Conservation (phyloP, 2,329 filamentous ascomycete species). For the Ilyonectria sp. region DNA sequence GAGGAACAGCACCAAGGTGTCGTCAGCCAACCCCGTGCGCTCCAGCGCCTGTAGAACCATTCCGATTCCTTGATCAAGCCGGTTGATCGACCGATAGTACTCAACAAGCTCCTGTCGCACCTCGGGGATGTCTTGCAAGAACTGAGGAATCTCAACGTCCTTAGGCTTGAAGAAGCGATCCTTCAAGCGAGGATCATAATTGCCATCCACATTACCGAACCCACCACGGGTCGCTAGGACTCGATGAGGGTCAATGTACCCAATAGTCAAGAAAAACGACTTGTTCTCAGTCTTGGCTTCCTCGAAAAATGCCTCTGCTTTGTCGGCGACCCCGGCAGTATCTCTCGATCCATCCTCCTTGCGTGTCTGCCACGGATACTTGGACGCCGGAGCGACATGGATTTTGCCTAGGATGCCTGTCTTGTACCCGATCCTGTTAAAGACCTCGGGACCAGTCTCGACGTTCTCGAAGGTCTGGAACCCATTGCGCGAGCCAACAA, state of each 20-base stretch:
- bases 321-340: conserved; percentile 57
- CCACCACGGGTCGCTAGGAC: conserved; percentile 55
- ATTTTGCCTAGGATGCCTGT: conserved; percentile 65
- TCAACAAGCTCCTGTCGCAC: conserved; percentile 59
- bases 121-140: conserved; percentile 58
- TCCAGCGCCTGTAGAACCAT: conserved; percentile 55
- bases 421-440: conserved; percentile 58
- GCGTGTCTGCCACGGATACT: conserved; percentile 55
- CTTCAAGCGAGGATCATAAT: conserved; percentile 43
- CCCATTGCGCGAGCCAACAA: conserved; percentile 55
- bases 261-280: conserved; percentile 63
- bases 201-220: conserved; percentile 60
- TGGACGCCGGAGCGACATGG: conserved; percentile 59
- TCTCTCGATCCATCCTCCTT: conserved; percentile 60
- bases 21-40: conserved; percentile 48
- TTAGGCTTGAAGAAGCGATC: conserved; percentile 47
- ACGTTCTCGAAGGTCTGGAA: conserved; percentile 62
- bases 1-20: conserved; percentile 62
- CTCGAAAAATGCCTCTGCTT: conserved; percentile 56
- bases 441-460: conserved; percentile 57
- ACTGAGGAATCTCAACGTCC: conserved; percentile 58
- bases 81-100: conserved; percentile 59
- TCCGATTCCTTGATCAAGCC: conserved; percentile 60
- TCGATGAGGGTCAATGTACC: conserved; percentile 63
- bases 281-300: conserved; percentile 47